Conservation (phyloP, 2,329 filamentous ascomycete genomes). For the Exutisphaerella laricina region DNA sequence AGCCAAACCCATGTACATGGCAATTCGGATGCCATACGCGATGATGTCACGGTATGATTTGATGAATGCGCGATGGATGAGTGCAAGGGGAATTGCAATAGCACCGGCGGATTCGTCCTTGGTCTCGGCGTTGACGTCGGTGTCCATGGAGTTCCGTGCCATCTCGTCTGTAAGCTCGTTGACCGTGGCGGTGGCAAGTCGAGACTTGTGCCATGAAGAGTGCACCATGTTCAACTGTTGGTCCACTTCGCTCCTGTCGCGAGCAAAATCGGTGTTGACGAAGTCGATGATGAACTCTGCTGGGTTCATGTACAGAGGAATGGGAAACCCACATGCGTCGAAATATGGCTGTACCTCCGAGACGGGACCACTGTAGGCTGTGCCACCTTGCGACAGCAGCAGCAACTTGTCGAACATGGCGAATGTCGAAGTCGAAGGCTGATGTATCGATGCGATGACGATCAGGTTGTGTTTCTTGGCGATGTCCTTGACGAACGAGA, state of each 20-base stretch:
- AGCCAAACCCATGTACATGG: constrained; percentile 75
- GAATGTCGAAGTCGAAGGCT: constrained; percentile 75
- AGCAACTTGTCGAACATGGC: constrained; percentile 74
- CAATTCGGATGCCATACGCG: constrained; percentile 74
- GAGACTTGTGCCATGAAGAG: constrained; percentile 50
- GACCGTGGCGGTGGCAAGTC: constrained; percentile 34
- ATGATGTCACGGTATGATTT: constrained; percentile 81
- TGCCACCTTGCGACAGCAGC: constrained; percentile 64
- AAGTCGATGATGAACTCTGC: constrained; percentile 75
- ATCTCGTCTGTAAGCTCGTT: constrained; percentile 33
- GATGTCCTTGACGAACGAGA: constrained; percentile 63
- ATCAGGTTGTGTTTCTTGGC: constrained; percentile 66
- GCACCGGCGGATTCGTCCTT: constrained; percentile 39
- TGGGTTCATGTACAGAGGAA: constrained; percentile 69
- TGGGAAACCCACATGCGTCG: constrained; percentile 51
- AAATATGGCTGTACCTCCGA: constrained; percentile 58
- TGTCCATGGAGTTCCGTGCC: constrained; percentile 32
- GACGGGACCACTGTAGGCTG: constrained; percentile 67
- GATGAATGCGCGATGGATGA: constrained; percentile 73
- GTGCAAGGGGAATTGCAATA: constrained; percentile 52
- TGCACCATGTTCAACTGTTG: constrained; percentile 51
- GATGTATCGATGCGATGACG: constrained; percentile 77
- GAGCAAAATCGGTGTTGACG: constrained; percentile 69
- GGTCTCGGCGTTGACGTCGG: constrained; percentile 27
- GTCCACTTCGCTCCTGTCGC: constrained; percentile 44